These are phyloP conservation scores for Alternaria gansuensis DNA, from an alignment of 2,329 filamentous ascomycete species.

Conservation along the genomic window DNA sequence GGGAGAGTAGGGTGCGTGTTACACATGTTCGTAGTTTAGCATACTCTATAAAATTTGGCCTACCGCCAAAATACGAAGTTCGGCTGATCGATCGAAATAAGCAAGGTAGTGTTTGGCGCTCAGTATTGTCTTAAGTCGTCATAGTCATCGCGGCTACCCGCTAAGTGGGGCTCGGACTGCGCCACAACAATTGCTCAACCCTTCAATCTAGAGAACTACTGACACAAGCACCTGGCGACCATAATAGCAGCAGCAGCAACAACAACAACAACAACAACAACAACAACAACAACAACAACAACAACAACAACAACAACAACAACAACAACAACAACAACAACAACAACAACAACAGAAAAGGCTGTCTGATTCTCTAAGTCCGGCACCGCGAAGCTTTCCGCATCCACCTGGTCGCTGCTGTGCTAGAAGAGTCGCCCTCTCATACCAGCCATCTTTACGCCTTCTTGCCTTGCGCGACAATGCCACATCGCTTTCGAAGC, in stretches of 20 bases:
- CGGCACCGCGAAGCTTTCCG: not conserved
- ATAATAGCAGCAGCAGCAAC: not conserved
- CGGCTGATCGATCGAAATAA: not conserved
- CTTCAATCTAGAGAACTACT: not conserved
- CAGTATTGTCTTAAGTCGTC: not conserved
- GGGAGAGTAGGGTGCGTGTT: not conserved
- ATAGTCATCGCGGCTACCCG: constrained; percentile 11
- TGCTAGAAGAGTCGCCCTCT: not conserved
- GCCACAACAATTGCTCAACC: constrained; percentile 7
- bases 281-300: too few relatives aligned
- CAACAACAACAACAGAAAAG: not conserved
- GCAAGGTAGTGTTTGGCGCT: not conserved
- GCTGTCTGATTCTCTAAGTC: not conserved
- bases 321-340: not conserved
- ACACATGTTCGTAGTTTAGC: not conserved
- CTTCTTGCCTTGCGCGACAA: constrained; percentile 3
- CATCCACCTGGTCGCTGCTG: not conserved
- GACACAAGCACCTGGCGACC: not conserved
- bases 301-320: too few relatives aligned
- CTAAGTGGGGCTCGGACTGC: constrained; percentile 15
- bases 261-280: too few relatives aligned
- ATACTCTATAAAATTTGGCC: not conserved
- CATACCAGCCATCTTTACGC: not conserved
- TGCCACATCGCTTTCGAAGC: constrained; percentile 15
- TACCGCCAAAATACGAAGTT: fast-evolving